Percentiles rank a stretch among this genome's conserved stretches.
Evolutionary conservation across 2,329 filamentous ascomycete genomes (phyloP).

Genomic region (Colletotrichum incanum): DNA sequence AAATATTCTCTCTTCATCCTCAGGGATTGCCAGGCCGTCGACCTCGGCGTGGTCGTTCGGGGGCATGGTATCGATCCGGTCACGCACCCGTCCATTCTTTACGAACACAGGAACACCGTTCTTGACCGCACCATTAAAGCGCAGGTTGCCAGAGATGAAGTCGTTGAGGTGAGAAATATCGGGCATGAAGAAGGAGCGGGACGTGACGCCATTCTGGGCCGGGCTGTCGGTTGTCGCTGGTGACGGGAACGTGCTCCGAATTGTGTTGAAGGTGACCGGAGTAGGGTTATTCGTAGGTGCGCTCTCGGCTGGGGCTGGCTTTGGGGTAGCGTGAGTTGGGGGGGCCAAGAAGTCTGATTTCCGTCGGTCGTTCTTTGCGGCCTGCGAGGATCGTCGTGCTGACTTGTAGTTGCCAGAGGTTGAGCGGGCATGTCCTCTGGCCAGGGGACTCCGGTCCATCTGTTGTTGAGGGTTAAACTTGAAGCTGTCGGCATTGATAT

Average conservation of each 20-base stretch:
- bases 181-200: constrained; percentile 69
- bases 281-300: constrained; percentile 30
- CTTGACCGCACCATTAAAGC: constrained; percentile 65
- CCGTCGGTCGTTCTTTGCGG: constrained; percentile 29
- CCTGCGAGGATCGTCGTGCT: constrained; percentile 32
- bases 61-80: constrained; percentile 55
- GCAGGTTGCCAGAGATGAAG: constrained; percentile 70
- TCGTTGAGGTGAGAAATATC: constrained; percentile 70
- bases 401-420: constrained; percentile 47
- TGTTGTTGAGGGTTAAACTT: constrained; percentile 48
- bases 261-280: constrained; percentile 43
- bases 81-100: constrained; percentile 67
- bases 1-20: constrained; percentile 72
- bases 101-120: constrained; percentile 71
- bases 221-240: constrained; percentile 54
- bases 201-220: constrained; percentile 58
- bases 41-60: constrained; percentile 63
- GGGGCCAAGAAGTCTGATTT: constrained; percentile 40
- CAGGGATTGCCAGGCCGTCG: constrained; percentile 65
- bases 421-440: constrained; percentile 53
- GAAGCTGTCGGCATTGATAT: constrained; percentile 45
- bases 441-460: constrained; percentile 56
- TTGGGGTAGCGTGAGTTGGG: constrained; percentile 36
- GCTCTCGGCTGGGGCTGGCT: constrained; percentile 23
- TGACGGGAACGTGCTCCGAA: constrained; percentile 48